Conservation (phyloP, 2,329 filamentous ascomycete genomes). For the Fusarium sp. region DNA sequence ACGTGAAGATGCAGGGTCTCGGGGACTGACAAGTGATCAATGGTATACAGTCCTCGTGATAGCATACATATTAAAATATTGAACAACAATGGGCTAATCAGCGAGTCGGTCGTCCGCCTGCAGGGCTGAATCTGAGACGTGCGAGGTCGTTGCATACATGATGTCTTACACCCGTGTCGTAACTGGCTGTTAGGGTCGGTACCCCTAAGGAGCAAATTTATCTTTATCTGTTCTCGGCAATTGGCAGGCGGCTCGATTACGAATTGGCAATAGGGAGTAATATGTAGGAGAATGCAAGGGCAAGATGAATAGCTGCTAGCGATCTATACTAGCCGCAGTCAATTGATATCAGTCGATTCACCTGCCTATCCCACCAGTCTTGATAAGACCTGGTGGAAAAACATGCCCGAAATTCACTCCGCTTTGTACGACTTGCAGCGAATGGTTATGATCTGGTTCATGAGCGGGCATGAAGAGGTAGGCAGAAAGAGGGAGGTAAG, state of each 20-base stretch:
- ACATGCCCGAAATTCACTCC: slow-evolving; percentile 25
- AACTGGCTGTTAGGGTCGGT: slow-evolving; percentile 5
- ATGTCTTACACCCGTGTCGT: slow-evolving; percentile 37
- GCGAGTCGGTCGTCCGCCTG: slow-evolving; percentile 16
- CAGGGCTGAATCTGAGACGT: slow-evolving; percentile 40
- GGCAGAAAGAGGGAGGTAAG: slow-evolving; percentile 36
- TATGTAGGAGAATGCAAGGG: slow-evolving; percentile 11
- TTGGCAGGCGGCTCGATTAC: not conserved
- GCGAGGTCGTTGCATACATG: slow-evolving; percentile 27
- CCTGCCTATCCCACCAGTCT: slow-evolving; percentile 36
- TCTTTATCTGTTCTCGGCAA: not conserved
- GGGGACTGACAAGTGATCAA: slow-evolving; percentile 24
- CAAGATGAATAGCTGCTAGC: not conserved
- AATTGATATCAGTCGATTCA: slow-evolving; percentile 20
- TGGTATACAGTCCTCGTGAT: slow-evolving; percentile 28
- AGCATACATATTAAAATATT: slow-evolving; percentile 13
- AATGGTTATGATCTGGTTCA: slow-evolving; percentile 41
- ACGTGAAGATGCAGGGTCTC: slow-evolving; percentile 38
- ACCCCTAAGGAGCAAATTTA: not conserved
- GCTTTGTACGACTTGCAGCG: slow-evolving; percentile 41
- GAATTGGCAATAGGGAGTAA: not conserved
- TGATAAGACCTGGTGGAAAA: slow-evolving; percentile 19
- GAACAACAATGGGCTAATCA: slow-evolving; percentile 30
- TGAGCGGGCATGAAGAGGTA: slow-evolving; percentile 36
- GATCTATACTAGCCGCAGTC: slow-evolving; percentile 5